phyloP scores from a whole-genome alignment of 108 stramenopile genomes.

The Conticribra weissflogii region DNA sequence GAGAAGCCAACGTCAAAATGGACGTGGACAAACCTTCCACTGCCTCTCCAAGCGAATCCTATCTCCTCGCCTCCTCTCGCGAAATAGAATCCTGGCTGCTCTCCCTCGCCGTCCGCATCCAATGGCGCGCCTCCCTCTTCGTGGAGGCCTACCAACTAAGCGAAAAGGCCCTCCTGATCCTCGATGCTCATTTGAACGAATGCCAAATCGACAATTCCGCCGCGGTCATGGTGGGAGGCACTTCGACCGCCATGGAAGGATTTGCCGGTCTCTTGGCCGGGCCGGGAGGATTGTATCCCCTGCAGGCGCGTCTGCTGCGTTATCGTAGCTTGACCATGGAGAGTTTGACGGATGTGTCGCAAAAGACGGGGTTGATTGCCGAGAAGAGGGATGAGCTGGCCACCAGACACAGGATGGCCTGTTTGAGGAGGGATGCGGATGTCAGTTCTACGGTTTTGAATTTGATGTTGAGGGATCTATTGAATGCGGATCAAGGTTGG shows the following conservation, averaged over 20 bases:
- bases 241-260: too few relatives aligned
- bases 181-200: slow-evolving; percentile 57
- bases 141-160: slow-evolving; percentile 51
- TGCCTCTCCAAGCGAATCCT: background rate
- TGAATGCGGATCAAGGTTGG: slow-evolving; percentile 74
- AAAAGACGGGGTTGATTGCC: background rate
- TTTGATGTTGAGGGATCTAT: slow-evolving; percentile 78
- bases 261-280: slow-evolving; percentile 17
- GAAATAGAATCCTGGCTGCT: slow-evolving; percentile 81
- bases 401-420: slow-evolving; percentile 74
- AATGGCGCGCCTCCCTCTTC: slow-evolving; percentile 60
- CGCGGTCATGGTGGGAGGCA: too few relatives aligned
- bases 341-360: background rate
- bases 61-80: slow-evolving; percentile 51
- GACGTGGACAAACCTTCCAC: slow-evolving; percentile 1
- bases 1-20: slow-evolving; percentile 20
- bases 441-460: slow-evolving; percentile 82
- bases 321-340: slow-evolving; percentile 63
- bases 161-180: slow-evolving; percentile 55
- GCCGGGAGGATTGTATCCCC: slow-evolving; percentile 72
- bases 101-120: slow-evolving; percentile 64
- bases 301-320: slow-evolving; percentile 78
- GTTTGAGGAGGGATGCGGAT: slow-evolving; percentile 82
- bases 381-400: slow-evolving; percentile 39
- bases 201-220: slow-evolving; percentile 9